Percentiles rank a stretch among this genome's conserved stretches.
Evolutionary conservation across 768 basidiomycete genomes (phyloP).

Genomic region (Rhodotorula babjevae): DNA sequence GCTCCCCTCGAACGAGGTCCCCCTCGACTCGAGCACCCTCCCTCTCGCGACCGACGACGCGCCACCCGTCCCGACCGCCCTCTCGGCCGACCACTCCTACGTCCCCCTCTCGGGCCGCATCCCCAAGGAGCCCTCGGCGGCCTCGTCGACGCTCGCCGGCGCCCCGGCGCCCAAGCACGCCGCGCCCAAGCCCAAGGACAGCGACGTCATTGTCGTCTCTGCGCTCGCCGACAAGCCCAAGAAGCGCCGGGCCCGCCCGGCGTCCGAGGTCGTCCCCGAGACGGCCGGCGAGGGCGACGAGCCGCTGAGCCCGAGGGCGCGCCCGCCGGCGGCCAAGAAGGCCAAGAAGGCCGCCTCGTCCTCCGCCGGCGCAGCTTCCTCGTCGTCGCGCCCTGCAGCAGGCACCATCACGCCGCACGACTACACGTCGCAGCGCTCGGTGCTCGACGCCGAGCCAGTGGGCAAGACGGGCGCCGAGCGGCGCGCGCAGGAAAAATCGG

Average conservation of each 20-base stretch:
- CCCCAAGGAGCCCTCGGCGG: neutral
- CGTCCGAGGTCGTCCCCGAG: neutral
- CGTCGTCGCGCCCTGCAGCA: neutral
- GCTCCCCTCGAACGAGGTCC: neutral
- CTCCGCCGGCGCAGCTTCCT: neutral
- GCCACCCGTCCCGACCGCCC: neutral
- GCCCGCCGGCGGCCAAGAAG: constrained; percentile 9
- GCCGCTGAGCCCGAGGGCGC: neutral
- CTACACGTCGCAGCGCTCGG: constrained; percentile 11
- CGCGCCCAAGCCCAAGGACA: constrained; percentile 11
- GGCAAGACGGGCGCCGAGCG: constrained; percentile 4
- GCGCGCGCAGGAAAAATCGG: constrained; percentile 14
- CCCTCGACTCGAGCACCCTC: neutral
- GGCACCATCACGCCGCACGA: constrained; percentile 26
- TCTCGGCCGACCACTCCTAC: constrained; percentile 29
- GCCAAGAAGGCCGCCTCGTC: constrained; percentile 20
- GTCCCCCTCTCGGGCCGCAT: constrained; percentile 26
- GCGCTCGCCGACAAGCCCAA: constrained; percentile 35
- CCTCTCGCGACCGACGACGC: neutral
- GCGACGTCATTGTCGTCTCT: constrained; percentile 35
- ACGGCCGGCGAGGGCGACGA: neutral
- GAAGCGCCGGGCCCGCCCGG: constrained; percentile 16
- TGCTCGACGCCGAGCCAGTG: constrained; percentile 21
- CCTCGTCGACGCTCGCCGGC: neutral
- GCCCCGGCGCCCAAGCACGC: neutral